Base-by-base conservation (phyloP, 2,329 filamentous ascomycete genomes). In the Meredithiella fracta region DNA sequence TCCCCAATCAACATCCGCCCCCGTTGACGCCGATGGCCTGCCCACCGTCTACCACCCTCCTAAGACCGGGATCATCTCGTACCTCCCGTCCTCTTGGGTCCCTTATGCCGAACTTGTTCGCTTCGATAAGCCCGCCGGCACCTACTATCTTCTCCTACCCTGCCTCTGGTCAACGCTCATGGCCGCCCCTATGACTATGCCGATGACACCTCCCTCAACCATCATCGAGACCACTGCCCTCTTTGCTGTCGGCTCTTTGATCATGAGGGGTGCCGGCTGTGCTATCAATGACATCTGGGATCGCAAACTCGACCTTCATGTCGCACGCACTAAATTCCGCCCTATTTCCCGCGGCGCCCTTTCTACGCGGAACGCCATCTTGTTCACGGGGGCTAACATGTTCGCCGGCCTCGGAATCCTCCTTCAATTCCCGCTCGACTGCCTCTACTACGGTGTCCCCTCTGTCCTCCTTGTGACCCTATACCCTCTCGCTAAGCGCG, bases 201-300 rank as follows among this genome's bases (percentile, higher is more conserved):
- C 40, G 11, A 44, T 44, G 3, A 44, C 40, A n/a, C 65, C 78
- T 1, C 79, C 84, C 0, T 65, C 72, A 3, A 72, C 81, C 11
- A 79, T 87, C 17, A 61, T 84, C 29, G 75, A 79, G 51, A 88
- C 83, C 0, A 76, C 77, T 1, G 64, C 77, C 1, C 76, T 92
- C 51, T 92, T 94, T 69, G 78, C 85, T 63, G 73, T 79, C 1
- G 88, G 87, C 53, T 85, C 86, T 2, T 66, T 94, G 47, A 77
- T 94, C 61, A 92, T 94, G 85, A 84, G 89, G 59, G 85, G 89
- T 51, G 86, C 87, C 20, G 87, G 87, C 53, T 94, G 89, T 67
- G 85, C 85, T 17, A 88, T 94, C 69, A 94, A 94, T 66, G 89
- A 95, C 66, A 79, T 94, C 53, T 90, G 87, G 85, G 89, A 94